Conservation (phyloP, 495 filamentous ascomycete genomes). For the Hyaloscypha hepaticicola region DNA sequence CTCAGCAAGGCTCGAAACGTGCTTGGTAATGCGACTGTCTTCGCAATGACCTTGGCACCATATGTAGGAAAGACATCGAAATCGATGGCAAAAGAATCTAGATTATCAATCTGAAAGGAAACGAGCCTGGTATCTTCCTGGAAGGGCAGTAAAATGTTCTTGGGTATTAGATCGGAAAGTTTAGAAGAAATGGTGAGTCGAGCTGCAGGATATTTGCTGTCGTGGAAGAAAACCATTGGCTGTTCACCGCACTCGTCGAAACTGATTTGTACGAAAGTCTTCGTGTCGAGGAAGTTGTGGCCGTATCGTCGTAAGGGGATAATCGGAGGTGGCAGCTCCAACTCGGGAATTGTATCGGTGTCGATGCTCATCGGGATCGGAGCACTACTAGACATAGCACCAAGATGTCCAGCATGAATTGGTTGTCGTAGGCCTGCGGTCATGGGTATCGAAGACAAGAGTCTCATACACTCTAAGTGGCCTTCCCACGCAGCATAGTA, state of each 20-base stretch:
- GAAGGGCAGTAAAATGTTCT: conserved; percentile 91
- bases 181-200: conserved; percentile 96
- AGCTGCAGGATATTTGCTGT: conserved; percentile 92
- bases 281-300: conserved; percentile 97
- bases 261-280: conserved; percentile 87
- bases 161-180: conserved; percentile 89
- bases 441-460: conserved; percentile 62
- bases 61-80: conserved; percentile 98
- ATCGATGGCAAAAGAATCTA: conserved; percentile 90
- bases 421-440: conserved; percentile 29
- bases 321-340: conserved; percentile 93
- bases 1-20: conserved; percentile 72
- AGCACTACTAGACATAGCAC: conserved; percentile 44
- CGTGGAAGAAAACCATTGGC: conserved; percentile 86
- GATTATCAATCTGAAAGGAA: conserved; percentile 92
- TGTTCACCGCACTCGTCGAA: conserved; percentile 72
- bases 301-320: conserved; percentile 93
- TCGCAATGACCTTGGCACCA: conserved; percentile 94
- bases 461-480: conserved; percentile 88
- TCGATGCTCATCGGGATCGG: conserved; percentile 68
- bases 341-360: conserved; percentile 81
- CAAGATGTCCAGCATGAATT: conserved; percentile 30
- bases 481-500: conserved; percentile 99
- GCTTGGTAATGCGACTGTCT: conserved; percentile 84
- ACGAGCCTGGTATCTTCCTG: conserved; percentile 91